Evolutionary conservation across 2,329 filamentous ascomycete genomes (phyloP), one percentile per base, ranked within the genome.

Genomic region (Fusarium siculi): DNA sequence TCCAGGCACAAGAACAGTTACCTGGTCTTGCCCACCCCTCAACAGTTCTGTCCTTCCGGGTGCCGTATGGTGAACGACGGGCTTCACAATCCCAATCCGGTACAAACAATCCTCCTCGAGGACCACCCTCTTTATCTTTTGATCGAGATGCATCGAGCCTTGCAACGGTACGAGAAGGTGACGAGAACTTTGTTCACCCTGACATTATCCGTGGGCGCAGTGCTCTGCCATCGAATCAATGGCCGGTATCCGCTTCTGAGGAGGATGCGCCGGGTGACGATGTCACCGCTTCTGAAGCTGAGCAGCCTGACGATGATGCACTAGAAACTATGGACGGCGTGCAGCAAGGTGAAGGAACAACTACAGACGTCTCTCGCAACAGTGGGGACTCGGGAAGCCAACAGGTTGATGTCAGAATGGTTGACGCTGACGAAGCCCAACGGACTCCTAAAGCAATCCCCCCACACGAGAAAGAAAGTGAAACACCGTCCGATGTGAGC

Each of bases 391-490:
- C 36, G 21, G 34, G 25, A 43, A n/a, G 63, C 44, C 65, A 68
- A 49, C 66, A 64, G n/a, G 16, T 66, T 12, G 74, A 76, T 63
- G 30, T 66, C 39, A 74, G 71, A 60, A 74, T 75, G 66, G 25
- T 44, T 63, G 65, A 70, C n/a, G 32, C 52, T 9, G 71, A 64
- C 28, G 70, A 73, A 56, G 59, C 67, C n/a, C 63, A 58, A 40
- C 42, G 37, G 19, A 61, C 50, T 30, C 58, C 61, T 19, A 63
- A 52, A 54, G 47, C 54, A 25, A 39, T 30, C 7, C 11, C n/a
- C 4, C 28, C 43, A 32, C 44, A 47, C 9, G 59, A 54, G 21
- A 42, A 62, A 16, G 37, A 57, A n/a, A 50, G 25, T 10, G 15
- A 60, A 30, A 49, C 39, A 37, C 32, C 54, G 11, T 25, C 54